These are phyloP conservation scores for Eucalyptus pumila DNA, from an alignment of 345 rosid species.

Conservation along the genomic window DNA sequence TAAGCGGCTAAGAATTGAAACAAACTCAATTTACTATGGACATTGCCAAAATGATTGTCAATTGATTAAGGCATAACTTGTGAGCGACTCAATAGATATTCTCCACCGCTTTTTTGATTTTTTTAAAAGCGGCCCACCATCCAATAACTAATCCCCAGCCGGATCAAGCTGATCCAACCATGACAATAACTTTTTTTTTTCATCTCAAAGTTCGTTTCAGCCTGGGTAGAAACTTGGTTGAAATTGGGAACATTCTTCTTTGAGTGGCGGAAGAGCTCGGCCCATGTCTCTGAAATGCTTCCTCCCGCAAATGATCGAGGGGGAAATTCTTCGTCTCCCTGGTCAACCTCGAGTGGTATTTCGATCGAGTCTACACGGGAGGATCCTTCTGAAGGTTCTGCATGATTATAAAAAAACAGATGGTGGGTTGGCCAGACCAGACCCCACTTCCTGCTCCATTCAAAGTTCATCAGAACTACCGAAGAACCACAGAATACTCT, in stretches of 20 bases:
- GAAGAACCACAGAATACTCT: neutral
- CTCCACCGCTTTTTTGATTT: fast-evolving
- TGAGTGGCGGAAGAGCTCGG: neutral
- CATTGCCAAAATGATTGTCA: fast-evolving
- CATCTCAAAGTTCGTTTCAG: neutral
- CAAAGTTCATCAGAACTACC: neutral
- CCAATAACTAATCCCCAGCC: neutral
- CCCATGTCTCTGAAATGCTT: neutral
- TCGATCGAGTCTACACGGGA: too few species aligned
- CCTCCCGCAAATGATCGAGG: too few species aligned
- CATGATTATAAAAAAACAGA: neutral
- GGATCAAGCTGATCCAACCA: neutral
- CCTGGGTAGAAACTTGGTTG: neutral
- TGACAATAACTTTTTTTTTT: neutral
- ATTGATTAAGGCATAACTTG: neutral
- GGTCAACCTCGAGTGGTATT: too few species aligned
- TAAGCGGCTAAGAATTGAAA: neutral
- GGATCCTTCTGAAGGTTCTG: neutral
- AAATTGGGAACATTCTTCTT: neutral
- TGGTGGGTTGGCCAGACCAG: neutral
- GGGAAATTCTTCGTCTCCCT: too few species aligned
- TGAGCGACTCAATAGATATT: neutral
- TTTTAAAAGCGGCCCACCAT: neutral
- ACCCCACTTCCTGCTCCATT: neutral
- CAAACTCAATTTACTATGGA: neutral